phyloP scores from a whole-genome alignment of 768 basidiomycete genomes.

The Asterophora lycoperdoides region DNA sequence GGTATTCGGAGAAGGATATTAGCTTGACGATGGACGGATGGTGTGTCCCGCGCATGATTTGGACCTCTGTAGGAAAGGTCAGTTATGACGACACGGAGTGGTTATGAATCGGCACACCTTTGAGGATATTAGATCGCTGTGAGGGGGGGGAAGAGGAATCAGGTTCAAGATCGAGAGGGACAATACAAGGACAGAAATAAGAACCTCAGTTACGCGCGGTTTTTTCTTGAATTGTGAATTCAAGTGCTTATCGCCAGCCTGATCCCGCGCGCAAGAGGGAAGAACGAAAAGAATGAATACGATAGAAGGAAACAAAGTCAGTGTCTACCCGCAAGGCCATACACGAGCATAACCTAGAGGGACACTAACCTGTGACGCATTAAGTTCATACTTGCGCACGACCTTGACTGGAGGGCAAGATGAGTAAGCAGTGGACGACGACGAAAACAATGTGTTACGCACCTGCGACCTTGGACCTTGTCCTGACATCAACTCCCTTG shows the following conservation, averaged over 20 bases:
- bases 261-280: slow-evolving; percentile 32
- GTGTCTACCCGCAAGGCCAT: slow-evolving; percentile 15
- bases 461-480: slow-evolving; percentile 82
- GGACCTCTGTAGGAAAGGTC: slow-evolving; percentile 71
- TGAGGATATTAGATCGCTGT: slow-evolving; percentile 96
- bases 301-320: slow-evolving; percentile 19
- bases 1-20: slow-evolving; percentile 85
- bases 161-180: slow-evolving; percentile 25
- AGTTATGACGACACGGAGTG: background rate
- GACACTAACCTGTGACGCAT: slow-evolving; percentile 74
- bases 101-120: slow-evolving; percentile 47
- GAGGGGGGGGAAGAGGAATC: slow-evolving; percentile 16
- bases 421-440: slow-evolving; percentile 14
- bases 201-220: slow-evolving; percentile 97
- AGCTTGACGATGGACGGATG: slow-evolving; percentile 94
- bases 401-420: slow-evolving; percentile 66
- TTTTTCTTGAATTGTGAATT: slow-evolving; percentile 94
- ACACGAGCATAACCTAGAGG: slow-evolving; percentile 21
- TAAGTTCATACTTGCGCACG: slow-evolving; percentile 90
- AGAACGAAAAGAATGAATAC: slow-evolving; percentile 18
- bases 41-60: slow-evolving; percentile 95
- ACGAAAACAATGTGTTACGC: slow-evolving; percentile 23
- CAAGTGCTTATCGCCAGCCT: slow-evolving; percentile 92
- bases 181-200: slow-evolving; percentile 19
- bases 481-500: slow-evolving; percentile 76